A percentile compares a stretch with the other conserved stretches of the same genome.
These are phyloP conservation scores for Fusarium succisae DNA, from an alignment of 2,329 filamentous ascomycete species.

Conservation along the genomic window DNA sequence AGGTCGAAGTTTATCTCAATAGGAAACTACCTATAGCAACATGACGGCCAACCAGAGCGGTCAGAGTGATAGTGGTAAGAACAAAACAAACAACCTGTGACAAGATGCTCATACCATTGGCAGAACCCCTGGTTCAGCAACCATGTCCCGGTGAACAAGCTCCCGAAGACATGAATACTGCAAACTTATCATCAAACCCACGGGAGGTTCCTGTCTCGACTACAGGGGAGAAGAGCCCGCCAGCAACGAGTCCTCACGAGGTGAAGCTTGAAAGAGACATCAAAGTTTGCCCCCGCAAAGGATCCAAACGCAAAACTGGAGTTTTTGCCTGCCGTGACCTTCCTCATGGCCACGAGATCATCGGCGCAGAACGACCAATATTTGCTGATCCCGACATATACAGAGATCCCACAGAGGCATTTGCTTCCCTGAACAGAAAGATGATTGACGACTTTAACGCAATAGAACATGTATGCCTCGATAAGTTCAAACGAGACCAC, in stretches of 20 bases:
- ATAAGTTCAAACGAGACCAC: conserved; percentile 27
- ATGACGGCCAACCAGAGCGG: neutral
- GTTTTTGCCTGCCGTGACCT: conserved; percentile 32
- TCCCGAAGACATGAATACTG: neutral
- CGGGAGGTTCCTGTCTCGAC: neutral
- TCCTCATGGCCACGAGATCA: conserved; percentile 11
- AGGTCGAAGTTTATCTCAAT: neutral
- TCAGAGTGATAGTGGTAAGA: neutral
- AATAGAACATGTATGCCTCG: neutral
- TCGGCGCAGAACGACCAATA: conserved; percentile 29
- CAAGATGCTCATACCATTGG: neutral
- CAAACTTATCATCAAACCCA: neutral
- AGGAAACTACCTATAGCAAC: neutral
- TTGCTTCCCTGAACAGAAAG: conserved; percentile 26
- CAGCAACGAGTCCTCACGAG: neutral
- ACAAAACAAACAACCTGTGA: neutral
- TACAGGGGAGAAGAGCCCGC: neutral
- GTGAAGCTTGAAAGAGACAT: neutral
- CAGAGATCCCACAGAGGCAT: neutral
- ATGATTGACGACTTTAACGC: neutral
- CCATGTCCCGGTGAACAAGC: neutral
- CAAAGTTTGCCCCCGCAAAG: neutral
- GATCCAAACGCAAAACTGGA: conserved; percentile 17
- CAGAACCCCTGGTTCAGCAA: neutral
- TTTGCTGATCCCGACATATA: neutral